These are phyloP conservation scores for Cutaneotrichosporon mucoides DNA, from an alignment of 1,284 basidiomycete species.

Conservation along the genomic window DNA sequence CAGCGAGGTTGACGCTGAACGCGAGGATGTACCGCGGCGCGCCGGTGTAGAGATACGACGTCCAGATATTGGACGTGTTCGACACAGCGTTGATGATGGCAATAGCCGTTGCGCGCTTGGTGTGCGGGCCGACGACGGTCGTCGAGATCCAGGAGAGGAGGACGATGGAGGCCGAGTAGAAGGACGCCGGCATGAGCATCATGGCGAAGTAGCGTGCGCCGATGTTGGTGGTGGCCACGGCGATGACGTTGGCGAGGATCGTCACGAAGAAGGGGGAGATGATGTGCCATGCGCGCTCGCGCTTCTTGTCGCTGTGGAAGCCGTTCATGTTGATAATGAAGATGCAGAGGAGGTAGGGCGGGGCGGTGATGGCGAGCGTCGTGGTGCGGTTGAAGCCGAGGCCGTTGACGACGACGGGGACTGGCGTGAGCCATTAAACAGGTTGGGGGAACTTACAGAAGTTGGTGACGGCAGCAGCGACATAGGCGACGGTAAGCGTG, in stretches of 20 bases:
- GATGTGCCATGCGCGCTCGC: constrained; percentile 27
- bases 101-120: constrained; percentile 48
- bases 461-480: constrained; percentile 43
- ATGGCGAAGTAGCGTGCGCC: constrained; percentile 46
- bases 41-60: constrained; percentile 42
- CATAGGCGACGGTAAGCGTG: constrained; percentile 22
- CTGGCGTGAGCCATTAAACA: too few species aligned
- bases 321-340: constrained; percentile 39
- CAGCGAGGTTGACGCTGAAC: constrained; percentile 42
- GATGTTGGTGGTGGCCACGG: constrained; percentile 51
- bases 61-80: constrained; percentile 49
- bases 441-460: too few species aligned
- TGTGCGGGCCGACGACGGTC: constrained; percentile 43
- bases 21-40: constrained; percentile 42
- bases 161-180: constrained; percentile 46
- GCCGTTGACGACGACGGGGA: constrained; percentile 38
- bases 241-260: constrained; percentile 68
- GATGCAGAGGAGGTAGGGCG: constrained; percentile 43
- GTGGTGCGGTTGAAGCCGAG: constrained; percentile 43
- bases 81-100: constrained; percentile 47
- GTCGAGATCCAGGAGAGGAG: constrained; percentile 46
- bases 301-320: constrained; percentile 40
- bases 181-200: constrained; percentile 29
- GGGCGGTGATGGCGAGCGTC: constrained; percentile 43
- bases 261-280: constrained; percentile 48